Evolutionary conservation across 2,329 filamentous ascomycete species (phyloP).

Genomic region (Xylariaceae sp.): DNA sequence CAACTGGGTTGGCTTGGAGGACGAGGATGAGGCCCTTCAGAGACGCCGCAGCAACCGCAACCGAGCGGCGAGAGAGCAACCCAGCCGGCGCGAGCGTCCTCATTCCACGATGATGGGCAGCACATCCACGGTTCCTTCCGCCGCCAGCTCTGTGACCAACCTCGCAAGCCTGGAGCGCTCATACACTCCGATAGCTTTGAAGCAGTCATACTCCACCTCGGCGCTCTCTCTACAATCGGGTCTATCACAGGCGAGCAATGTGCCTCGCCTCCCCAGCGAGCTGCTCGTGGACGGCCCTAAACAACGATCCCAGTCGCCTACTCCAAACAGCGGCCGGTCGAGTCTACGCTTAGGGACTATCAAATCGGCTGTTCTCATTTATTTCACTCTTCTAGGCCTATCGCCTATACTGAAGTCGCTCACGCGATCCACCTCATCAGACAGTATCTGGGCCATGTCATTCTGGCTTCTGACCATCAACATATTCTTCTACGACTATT

Average conservation of each 20-base stretch:
- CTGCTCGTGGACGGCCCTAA: conserved; percentile 31
- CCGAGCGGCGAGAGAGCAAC: conserved; percentile 30
- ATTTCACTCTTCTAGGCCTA: conserved; percentile 83
- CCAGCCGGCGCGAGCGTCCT: conserved; percentile 21
- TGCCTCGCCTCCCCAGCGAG: conserved; percentile 27
- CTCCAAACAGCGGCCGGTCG: conserved; percentile 37
- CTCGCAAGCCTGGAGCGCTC: conserved; percentile 29
- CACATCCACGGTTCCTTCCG: conserved; percentile 26
- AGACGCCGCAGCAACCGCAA: conserved; percentile 34
- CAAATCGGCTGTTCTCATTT: conserved; percentile 90
- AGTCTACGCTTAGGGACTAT: conserved; percentile 66
- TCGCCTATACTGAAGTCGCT: conserved; percentile 95
- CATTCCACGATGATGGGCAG: conserved; percentile 22
- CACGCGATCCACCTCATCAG: conserved; percentile 84
- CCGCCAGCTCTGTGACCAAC: conserved; percentile 44
- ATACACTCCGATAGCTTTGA: conserved; percentile 28
- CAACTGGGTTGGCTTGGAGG: conserved; percentile 69
- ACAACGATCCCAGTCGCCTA: conserved; percentile 30
- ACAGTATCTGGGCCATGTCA: conserved; percentile 96
- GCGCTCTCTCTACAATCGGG: conserved; percentile 49
- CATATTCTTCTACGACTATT: conserved; percentile 97
- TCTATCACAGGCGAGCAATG: conserved; percentile 30
- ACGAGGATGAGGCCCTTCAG: conserved; percentile 37
- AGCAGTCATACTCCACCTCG: conserved; percentile 49
- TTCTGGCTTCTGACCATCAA: conserved; percentile 92